Conservation (phyloP, 805 yeast genomes). For the Monosporozyma aquatica region DNA sequence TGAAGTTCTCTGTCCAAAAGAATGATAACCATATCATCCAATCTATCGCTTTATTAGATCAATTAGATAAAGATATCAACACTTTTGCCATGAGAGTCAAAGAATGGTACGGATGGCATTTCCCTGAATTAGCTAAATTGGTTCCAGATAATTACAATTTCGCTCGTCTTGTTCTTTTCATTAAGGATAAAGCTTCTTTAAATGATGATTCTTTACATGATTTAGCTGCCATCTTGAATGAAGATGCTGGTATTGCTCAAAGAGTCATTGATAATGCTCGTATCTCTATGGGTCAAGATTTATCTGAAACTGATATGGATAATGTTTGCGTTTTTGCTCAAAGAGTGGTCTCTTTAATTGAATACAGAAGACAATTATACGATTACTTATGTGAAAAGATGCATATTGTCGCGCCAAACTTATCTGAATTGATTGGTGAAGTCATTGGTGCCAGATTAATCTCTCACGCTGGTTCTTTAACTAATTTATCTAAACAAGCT, state of each 20-base stretch:
- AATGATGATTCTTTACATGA: slow-evolving; percentile 80
- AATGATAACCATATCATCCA: slow-evolving; percentile 98
- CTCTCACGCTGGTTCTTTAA: slow-evolving; percentile 96
- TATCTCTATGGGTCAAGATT: slow-evolving; percentile 98
- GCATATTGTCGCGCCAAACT: slow-evolving; percentile 96
- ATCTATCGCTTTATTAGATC: slow-evolving; percentile 95
- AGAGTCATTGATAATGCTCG: slow-evolving; percentile 88
- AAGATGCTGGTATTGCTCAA: slow-evolving; percentile 88
- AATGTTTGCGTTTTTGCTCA: slow-evolving; percentile 86
- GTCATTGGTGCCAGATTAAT: slow-evolving; percentile 97
- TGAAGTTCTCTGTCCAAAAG: slow-evolving; percentile 96
- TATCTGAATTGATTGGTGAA: slow-evolving; percentile 95
- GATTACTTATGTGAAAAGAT: slow-evolving; percentile 88
- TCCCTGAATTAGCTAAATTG: slow-evolving; percentile 91
- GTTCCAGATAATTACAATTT: slow-evolving; percentile 81
- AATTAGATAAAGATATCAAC: slow-evolving; percentile 95
- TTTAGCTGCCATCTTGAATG: slow-evolving; percentile 74
- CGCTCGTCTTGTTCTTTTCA: slow-evolving; percentile 73
- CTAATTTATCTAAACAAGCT: slow-evolving; percentile 94
- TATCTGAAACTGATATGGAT: slow-evolving; percentile 88
- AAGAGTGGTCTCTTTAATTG: slow-evolving; percentile 85
- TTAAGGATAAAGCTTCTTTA: slow-evolving; percentile 79
- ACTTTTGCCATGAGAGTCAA: slow-evolving; percentile 95
- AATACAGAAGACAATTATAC: slow-evolving; percentile 77
- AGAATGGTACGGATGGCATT: slow-evolving; percentile 99